phyloP scores from a whole-genome alignment of 164 flowering plant species.

The Amborella trichopoda region DNA sequence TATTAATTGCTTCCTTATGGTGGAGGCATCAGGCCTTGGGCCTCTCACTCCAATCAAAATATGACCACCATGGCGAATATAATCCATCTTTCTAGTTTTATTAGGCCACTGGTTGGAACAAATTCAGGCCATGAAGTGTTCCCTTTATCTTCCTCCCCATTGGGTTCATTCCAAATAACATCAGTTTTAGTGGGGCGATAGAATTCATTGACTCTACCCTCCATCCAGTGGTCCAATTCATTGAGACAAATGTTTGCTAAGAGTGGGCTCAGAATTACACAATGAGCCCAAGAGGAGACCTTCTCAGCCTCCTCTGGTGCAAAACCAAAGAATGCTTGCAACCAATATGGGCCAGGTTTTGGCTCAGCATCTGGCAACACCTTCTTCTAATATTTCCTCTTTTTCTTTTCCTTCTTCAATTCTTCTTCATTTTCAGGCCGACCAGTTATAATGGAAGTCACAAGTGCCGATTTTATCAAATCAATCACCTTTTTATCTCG shows the following conservation, averaged over 20 bases:
- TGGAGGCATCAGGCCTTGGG: constrained; percentile 90
- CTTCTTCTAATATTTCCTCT: constrained; percentile 79
- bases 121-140: constrained; percentile 99
- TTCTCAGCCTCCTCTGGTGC: constrained; percentile 94
- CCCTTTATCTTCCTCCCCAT: constrained; percentile 81
- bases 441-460: constrained; percentile 66
- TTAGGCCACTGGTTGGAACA: constrained; percentile 98
- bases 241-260: constrained; percentile 72
- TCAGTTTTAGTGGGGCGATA: constrained; percentile 77
- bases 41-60: constrained; percentile 87
- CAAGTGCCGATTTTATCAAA: constrained; percentile 64
- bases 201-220: constrained; percentile 72
- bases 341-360: constrained; percentile 95
- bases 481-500: constrained; percentile 86
- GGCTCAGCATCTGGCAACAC: constrained; percentile 93
- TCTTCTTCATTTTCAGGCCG: constrained; percentile 1
- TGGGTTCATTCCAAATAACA: constrained; percentile 86
- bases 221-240: constrained; percentile 91
- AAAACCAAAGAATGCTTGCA: constrained; percentile 76
- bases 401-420: constrained; percentile 38
- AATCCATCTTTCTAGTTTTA: constrained; percentile 90
- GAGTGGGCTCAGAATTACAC: constrained; percentile 84
- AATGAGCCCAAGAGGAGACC: constrained; percentile 86
- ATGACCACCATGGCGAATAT: constrained; percentile 84
- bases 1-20: constrained; percentile 71